These are phyloP conservation scores for Agaricus subrufescens DNA, from an alignment of 768 basidiomycete genomes.

Conservation along the genomic window DNA sequence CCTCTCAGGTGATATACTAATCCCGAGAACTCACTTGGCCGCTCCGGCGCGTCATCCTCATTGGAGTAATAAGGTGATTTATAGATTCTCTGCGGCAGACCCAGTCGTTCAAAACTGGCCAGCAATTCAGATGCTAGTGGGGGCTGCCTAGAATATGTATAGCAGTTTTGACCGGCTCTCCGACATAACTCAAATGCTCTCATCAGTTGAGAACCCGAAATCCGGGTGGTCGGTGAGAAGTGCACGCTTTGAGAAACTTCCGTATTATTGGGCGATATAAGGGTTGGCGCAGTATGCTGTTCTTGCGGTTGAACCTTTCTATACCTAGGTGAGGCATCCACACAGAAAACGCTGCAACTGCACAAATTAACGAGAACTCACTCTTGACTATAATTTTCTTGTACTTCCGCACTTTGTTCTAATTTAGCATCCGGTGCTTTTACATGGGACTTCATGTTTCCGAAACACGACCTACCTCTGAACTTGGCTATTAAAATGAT, in stretches of 20 bases:
- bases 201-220: constrained; percentile 21
- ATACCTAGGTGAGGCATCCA: not conserved
- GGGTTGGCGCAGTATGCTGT: not conserved
- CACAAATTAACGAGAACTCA: not conserved
- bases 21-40: constrained; percentile 76
- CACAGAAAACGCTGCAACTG: not conserved
- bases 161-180: constrained; percentile 29
- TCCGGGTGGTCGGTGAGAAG: not conserved
- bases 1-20: constrained; percentile 69
- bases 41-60: constrained; percentile 59
- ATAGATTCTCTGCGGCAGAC: constrained; percentile 60
- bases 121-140: constrained; percentile 47
- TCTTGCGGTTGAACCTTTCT: not conserved
- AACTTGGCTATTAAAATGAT: not conserved
- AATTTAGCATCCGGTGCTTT: not conserved
- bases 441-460: no score
- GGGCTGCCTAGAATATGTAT: constrained; percentile 44
- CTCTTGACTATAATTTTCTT: not conserved
- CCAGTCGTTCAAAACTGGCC: constrained; percentile 37
- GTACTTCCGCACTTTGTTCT: not conserved
- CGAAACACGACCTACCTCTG: not conserved
- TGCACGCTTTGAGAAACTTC: not conserved
- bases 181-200: constrained; percentile 24
- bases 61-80: constrained; percentile 79
- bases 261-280: not conserved